Percentiles rank a stretch among this genome's conserved stretches.
These are phyloP conservation scores for Stagonosporopsis tanaceti DNA, from an alignment of 2,329 filamentous ascomycete species.

Conservation along the genomic window DNA sequence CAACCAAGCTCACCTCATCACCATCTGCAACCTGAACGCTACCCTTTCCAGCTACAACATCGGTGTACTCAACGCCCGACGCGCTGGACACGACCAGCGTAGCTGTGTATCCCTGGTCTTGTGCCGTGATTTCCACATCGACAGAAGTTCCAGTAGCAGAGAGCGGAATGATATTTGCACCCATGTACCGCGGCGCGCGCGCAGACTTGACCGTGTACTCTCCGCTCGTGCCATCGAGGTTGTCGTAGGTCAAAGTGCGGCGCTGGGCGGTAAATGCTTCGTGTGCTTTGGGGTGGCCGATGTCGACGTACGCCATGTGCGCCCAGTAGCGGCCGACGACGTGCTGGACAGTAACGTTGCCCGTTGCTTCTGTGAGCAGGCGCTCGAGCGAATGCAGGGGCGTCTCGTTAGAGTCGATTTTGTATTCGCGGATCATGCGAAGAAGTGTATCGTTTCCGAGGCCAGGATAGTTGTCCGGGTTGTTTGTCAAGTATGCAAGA, in stretches of 20 bases:
- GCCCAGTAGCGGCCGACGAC: slow-evolving; percentile 62
- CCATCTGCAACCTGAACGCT: slow-evolving; percentile 10
- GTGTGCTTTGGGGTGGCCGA: slow-evolving; percentile 55
- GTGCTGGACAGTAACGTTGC: slow-evolving; percentile 40
- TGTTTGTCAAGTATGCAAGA: slow-evolving; percentile 58
- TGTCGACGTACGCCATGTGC: slow-evolving; percentile 62
- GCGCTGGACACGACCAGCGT: slow-evolving; percentile 19
- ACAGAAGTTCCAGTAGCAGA: slow-evolving; percentile 42
- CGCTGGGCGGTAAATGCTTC: slow-evolving; percentile 50
- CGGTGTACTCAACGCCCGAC: slow-evolving; percentile 17
- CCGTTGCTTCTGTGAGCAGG: slow-evolving; percentile 43
- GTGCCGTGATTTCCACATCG: slow-evolving; percentile 17
- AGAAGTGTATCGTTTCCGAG: slow-evolving; percentile 29
- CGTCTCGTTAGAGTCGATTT: slow-evolving; percentile 57
- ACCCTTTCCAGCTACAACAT: slow-evolving; percentile 21
- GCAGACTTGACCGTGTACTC: slow-evolving; percentile 55
- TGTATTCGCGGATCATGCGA: slow-evolving; percentile 52
- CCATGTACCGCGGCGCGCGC: slow-evolving; percentile 58
- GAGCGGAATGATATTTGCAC: slow-evolving; percentile 59
- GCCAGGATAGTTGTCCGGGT: slow-evolving; percentile 53
- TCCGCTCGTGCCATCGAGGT: slow-evolving; percentile 48
- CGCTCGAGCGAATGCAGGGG: slow-evolving; percentile 59
- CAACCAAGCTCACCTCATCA: slow-evolving; percentile 21
- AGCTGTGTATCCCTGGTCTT: slow-evolving; percentile 17
- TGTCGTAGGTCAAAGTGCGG: slow-evolving; percentile 51